Base-by-base conservation (phyloP, 306 rosid species). In the Calophaca sinica region DNA sequence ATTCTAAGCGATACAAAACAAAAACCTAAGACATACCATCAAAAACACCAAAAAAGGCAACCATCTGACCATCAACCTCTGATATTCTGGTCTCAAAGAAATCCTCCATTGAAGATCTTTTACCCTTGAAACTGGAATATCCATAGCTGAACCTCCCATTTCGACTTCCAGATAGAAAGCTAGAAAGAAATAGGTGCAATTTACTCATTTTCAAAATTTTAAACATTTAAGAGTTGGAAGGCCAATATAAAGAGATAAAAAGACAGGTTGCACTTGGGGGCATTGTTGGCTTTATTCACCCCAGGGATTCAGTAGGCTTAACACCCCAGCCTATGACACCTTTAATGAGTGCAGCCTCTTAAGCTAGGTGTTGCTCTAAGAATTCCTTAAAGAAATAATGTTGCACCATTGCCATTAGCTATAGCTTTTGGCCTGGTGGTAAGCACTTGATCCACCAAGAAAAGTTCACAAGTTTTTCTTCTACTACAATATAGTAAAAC, bases 31-130 rank as follows among this genome's bases (percentile, higher is more conserved):
- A 63, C 81, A 58, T 90, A 92, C 97, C 97, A 84, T 92, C 97
- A 74, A 92, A 92, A 84, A 92, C 97, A 75, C 96, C 97, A 39
- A 92, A 92, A 84, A 92, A 90, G 10, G 91, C 97, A 28, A 92
- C 97, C 87, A 72, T 88, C 74, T 92, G 94, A 62, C 94, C 97
- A 80, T 92, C 92, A 51, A 92, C 83, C 78, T 90, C 97, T 35
- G 93, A 88, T 68, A 88, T 86, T 20, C 58, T 85, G 36, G 94
- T 87, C 88, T 87, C 97, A 64, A 80, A 92, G 85, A 87, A 92
- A 82, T 92, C 97, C 89, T 92, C 97, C 97, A 92, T 92, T 6
- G 96, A 92, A 79, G 97, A 74, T 72, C 97, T 87, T 80, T 92
- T 92, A 48, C 97, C 97, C 85, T 90, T 90, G 87, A 90, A 88